Conservation (phyloP, 345 rosid genomes). For the Lepidium sativum region DNA sequence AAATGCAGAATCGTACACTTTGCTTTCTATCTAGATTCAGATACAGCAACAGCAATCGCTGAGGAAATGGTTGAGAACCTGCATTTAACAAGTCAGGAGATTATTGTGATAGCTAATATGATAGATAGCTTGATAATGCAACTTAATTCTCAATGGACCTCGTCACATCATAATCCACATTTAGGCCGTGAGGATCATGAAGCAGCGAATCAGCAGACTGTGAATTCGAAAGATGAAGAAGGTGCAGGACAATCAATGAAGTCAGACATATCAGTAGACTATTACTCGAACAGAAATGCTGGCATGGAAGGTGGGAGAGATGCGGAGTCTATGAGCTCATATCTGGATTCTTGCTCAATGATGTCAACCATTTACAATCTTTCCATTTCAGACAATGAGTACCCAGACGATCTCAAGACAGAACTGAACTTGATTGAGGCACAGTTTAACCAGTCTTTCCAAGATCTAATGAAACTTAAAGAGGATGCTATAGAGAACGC, state of each 20-base stretch:
- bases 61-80: slow-evolving; percentile 89
- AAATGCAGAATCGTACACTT: slow-evolving; percentile 59
- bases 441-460: slow-evolving; percentile 46
- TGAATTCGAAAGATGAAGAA: slow-evolving; percentile 17
- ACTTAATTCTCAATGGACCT: slow-evolving; percentile 35
- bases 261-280: slow-evolving; percentile 50
- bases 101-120: slow-evolving; percentile 57
- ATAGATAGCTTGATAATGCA: slow-evolving; percentile 54
- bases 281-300: slow-evolving; percentile 19
- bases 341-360: slow-evolving; percentile 35
- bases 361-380: slow-evolving; percentile 34
- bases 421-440: slow-evolving; percentile 45
- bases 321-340: slow-evolving; percentile 29
- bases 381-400: slow-evolving; percentile 32
- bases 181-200: slow-evolving; percentile 13
- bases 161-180: slow-evolving; percentile 19
- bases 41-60: slow-evolving; percentile 62
- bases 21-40: slow-evolving; percentile 55
- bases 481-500: slow-evolving; percentile 61
- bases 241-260: slow-evolving; percentile 27
- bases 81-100: slow-evolving; percentile 53
- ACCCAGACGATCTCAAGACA: slow-evolving; percentile 37
- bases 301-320: slow-evolving; percentile 20
- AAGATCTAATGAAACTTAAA: slow-evolving; percentile 51
- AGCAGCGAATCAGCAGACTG: slow-evolving; percentile 12